phyloP scores from a whole-genome alignment of 2,329 filamentous ascomycete species.

The Phyllosticta capitalensis region DNA sequence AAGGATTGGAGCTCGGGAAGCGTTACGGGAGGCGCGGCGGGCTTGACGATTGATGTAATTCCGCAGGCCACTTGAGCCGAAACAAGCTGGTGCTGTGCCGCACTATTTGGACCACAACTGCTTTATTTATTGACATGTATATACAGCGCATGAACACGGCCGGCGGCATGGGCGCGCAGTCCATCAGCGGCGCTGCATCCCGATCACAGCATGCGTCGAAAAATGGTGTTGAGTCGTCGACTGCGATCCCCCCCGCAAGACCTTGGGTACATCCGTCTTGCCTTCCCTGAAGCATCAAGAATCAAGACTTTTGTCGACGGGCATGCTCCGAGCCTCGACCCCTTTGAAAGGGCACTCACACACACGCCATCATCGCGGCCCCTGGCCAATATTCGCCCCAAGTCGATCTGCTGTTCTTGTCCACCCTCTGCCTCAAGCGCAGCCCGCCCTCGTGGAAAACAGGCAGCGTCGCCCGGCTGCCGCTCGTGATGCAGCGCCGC shows the following conservation, averaged over 20 bases:
- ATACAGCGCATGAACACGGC: not conserved
- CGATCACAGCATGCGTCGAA: not conserved
- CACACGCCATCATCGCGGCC: not conserved
- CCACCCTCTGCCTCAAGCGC: slow-evolving; percentile 5
- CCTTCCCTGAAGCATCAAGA: not conserved
- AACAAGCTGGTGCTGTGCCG: slow-evolving; percentile 7
- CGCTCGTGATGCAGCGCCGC: slow-evolving; percentile 2
- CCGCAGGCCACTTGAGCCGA: slow-evolving; percentile 6
- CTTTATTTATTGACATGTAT: not conserved
- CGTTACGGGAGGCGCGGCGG: slow-evolving; percentile 6
- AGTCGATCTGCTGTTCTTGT: slow-evolving; percentile 10
- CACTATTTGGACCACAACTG: not conserved
- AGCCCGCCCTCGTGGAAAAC: not conserved
- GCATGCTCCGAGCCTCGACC: not conserved
- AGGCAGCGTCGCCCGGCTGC: slow-evolving; percentile 1
- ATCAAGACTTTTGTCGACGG: not conserved
- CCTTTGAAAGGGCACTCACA: not conserved
- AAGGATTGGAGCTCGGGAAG: slow-evolving; percentile 6
- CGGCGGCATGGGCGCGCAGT: not conserved
- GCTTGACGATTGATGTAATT: slow-evolving; percentile 10
- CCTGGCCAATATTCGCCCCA: slow-evolving; percentile 7
- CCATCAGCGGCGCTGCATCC: not conserved
- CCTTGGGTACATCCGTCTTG: not conserved
- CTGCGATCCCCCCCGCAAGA: not conserved
- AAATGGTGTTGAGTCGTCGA: not conserved